These are phyloP conservation scores for Pleurotus cornucopiae DNA, from an alignment of 768 basidiomycete genomes.

Conservation along the genomic window DNA sequence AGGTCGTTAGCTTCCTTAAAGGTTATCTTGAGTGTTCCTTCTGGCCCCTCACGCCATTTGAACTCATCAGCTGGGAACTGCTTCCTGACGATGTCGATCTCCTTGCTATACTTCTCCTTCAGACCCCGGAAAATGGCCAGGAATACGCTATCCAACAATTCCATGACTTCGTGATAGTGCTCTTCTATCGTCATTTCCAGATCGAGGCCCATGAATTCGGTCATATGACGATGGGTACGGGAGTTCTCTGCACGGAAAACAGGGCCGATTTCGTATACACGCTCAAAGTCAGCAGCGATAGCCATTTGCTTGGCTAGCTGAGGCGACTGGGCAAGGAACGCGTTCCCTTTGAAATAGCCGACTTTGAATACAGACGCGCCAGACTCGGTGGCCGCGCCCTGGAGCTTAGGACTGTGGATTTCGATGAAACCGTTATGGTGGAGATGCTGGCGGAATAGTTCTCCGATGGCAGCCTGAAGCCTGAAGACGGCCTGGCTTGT, in stretches of 20 bases:
- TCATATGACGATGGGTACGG: conserved; percentile 96
- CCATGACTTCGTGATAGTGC: conserved; percentile 97
- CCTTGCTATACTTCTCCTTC: conserved; percentile 68
- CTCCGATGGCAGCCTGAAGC: conserved; percentile 83
- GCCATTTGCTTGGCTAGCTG: conserved; percentile 99
- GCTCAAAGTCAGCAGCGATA: conserved; percentile 96
- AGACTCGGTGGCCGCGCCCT: conserved; percentile 94
- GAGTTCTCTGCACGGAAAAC: conserved; percentile 98
- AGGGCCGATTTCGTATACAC: conserved; percentile 94
- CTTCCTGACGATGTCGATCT: conserved; percentile 75
- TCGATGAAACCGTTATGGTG: conserved; percentile 76
- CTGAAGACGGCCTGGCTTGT: conserved; percentile 96
- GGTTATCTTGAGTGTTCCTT: conserved; percentile 80
- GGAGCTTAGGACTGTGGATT: conserved; percentile 96
- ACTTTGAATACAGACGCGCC: conserved; percentile 99
- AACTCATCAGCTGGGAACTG: conserved; percentile 97
- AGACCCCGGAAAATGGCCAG: conserved; percentile 84
- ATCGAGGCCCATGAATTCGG: conserved; percentile 98
- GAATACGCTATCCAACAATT: conserved; percentile 84
- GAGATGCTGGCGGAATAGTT: conserved; percentile 83
- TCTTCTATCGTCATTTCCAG: conserved; percentile 98
- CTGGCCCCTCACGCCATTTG: conserved; percentile 87
- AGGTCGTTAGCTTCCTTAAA: conserved; percentile 88
- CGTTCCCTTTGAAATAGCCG: conserved; percentile 91
- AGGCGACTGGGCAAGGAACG: conserved; percentile 94